Evolutionary conservation across 208 protist genomes (phyloP).

Genomic region (Trypanosomatidae sp.): DNA sequence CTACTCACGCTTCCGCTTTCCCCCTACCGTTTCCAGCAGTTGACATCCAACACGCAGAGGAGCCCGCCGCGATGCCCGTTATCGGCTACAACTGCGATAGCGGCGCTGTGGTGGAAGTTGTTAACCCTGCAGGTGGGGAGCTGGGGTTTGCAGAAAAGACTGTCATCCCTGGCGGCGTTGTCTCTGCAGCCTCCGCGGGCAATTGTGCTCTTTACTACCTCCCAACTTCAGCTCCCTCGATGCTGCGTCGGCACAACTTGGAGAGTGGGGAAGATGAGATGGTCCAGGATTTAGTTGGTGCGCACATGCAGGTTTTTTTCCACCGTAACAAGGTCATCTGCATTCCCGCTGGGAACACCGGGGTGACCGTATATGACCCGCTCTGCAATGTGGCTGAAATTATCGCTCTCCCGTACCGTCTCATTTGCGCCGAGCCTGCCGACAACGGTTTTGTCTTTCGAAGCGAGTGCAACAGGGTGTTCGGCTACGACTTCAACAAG

Average conservation of each 20-base stretch:
- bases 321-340: slow-evolving; percentile 65
- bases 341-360: slow-evolving; percentile 18
- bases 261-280: slow-evolving; percentile 9
- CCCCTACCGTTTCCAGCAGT: not conserved
- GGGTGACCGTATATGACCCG: slow-evolving; percentile 58
- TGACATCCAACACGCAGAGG: not conserved
- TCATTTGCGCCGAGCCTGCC: slow-evolving; percentile 42
- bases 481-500: slow-evolving; percentile 68
- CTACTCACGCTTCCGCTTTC: not conserved
- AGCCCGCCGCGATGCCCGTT: slow-evolving; percentile 12
- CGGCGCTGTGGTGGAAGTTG: slow-evolving; percentile 24
- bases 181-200: slow-evolving; percentile 30
- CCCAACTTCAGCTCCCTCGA: slow-evolving; percentile 10
- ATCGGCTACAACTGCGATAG: slow-evolving; percentile 19
- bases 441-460: slow-evolving; percentile 78
- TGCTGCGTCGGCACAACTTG: slow-evolving; percentile 27
- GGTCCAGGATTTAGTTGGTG: slow-evolving; percentile 19
- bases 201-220: slow-evolving; percentile 56
- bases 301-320: slow-evolving; percentile 42
- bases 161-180: slow-evolving; percentile 11
- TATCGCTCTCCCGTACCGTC: slow-evolving; percentile 29
- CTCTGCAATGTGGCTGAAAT: slow-evolving; percentile 47
- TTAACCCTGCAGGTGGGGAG: not conserved
- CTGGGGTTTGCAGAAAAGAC: slow-evolving; percentile 8
- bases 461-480: slow-evolving; percentile 32